Evolutionary conservation across 106 monocot species (phyloP).

Genomic region (Allium sativum): DNA sequence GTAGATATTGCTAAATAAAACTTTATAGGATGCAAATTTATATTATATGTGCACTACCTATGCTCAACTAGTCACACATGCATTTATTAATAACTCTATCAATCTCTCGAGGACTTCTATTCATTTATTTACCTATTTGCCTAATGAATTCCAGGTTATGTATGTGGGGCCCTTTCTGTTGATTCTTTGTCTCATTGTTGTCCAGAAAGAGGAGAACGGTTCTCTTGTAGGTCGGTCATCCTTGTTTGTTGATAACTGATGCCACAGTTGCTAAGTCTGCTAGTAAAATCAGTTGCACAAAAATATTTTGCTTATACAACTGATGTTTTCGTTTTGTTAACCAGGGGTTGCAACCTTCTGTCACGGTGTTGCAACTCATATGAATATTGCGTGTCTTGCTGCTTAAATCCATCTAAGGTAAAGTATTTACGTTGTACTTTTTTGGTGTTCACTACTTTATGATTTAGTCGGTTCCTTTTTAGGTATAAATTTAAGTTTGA

Average conservation of each 20-base stretch:
- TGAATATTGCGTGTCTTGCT: constrained; percentile 96
- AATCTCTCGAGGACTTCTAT: neutral
- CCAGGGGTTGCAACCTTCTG: constrained; percentile 82
- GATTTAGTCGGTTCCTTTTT: too few species aligned
- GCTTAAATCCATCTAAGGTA: constrained; percentile 76
- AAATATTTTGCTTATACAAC: neutral
- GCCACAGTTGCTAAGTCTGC: too few species aligned
- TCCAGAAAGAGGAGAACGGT: constrained; percentile 48
- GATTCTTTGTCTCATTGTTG: constrained; percentile 61
- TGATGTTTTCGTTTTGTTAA: constrained; percentile 9
- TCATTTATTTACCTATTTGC: neutral
- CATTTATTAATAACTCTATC: too few species aligned
- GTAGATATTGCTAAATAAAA: neutral
- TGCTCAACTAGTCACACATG: neutral
- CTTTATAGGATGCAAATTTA: neutral
- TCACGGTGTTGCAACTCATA: constrained; percentile 88
- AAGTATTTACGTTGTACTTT: too few species aligned
- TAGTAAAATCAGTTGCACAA: too few species aligned
- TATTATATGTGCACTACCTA: neutral
- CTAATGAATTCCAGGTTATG: constrained; percentile 50
- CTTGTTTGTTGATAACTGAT: neutral
- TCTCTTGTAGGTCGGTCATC: constrained; percentile 83
- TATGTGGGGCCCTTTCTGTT: constrained; percentile 60
- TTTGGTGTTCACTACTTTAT: too few species aligned
- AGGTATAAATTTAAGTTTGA: too few species aligned